Conservation (phyloP, 1,284 basidiomycete species). For the Rhodotorula glutinis region DNA sequence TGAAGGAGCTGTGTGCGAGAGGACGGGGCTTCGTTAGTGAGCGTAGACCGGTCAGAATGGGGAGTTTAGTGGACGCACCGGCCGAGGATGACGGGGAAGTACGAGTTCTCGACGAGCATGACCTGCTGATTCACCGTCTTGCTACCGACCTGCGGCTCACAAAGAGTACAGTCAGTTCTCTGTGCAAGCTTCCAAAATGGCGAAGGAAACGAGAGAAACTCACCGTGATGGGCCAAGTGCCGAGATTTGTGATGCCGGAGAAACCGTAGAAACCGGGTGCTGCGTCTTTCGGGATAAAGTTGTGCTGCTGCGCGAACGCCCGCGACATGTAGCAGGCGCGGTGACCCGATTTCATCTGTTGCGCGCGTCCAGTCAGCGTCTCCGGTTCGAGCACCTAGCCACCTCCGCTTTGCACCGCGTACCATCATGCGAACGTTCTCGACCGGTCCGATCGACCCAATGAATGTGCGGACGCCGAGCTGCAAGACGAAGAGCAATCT, state of each 20-base stretch:
- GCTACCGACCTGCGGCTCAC: constrained; percentile 53
- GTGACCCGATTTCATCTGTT: constrained; percentile 77
- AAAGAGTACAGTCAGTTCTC: no score
- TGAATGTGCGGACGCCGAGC: constrained; percentile 81
- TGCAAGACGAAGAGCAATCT: constrained; percentile 36
- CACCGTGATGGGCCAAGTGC: constrained; percentile 43
- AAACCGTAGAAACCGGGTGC: constrained; percentile 74
- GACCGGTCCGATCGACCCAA: constrained; percentile 85
- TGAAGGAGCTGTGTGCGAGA: constrained; percentile 61
- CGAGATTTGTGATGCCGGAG: constrained; percentile 61
- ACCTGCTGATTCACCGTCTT: constrained; percentile 55
- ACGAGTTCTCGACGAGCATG: constrained; percentile 82
- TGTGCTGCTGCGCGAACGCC: constrained; percentile 82
- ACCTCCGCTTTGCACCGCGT: no score
- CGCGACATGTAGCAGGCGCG: constrained; percentile 92
- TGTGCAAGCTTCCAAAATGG: no score
- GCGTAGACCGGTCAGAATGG: no score
- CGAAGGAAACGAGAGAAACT: neutral
- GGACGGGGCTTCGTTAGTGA: neutral
- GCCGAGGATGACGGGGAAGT: constrained; percentile 94
- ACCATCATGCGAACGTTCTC: constrained; percentile 65
- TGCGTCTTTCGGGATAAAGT: constrained; percentile 83
- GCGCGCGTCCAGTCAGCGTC: no score
- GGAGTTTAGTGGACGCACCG: constrained; percentile 49
- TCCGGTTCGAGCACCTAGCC: no score